A percentile compares a stretch with the other conserved stretches of the same genome.
Conservation (phyloP, 805 yeast genomes). For the Yarrowia sp. region DNA sequence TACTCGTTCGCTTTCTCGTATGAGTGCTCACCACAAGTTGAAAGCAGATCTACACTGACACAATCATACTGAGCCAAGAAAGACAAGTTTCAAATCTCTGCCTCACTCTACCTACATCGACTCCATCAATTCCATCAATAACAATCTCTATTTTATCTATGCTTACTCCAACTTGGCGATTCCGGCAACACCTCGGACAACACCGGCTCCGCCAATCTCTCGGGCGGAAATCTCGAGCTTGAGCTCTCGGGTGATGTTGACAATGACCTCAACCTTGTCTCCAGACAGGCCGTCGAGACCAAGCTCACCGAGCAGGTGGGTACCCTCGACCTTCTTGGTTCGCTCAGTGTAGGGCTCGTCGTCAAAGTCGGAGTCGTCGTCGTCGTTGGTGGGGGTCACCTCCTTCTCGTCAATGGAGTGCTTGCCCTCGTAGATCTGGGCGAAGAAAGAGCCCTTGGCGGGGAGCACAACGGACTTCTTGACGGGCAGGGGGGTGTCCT, state of each 20-base stretch:
- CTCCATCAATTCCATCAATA: not conserved
- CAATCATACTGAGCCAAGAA: no score
- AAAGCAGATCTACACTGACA: no score
- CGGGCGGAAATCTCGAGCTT: slow-evolving; percentile 59
- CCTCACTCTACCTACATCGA: no score
- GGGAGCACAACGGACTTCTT: slow-evolving; percentile 67
- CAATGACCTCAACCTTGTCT: slow-evolving; percentile 58
- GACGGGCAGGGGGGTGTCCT: slow-evolving; percentile 88
- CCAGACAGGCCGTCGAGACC: slow-evolving; percentile 68
- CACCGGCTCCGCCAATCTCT: slow-evolving; percentile 32
- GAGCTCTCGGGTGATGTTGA: slow-evolving; percentile 64
- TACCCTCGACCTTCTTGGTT: slow-evolving; percentile 70
- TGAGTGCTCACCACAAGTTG: no score
- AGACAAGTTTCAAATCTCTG: no score
- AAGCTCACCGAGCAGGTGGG: slow-evolving; percentile 71
- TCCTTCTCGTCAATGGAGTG: slow-evolving; percentile 54
- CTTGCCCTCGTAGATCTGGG: slow-evolving; percentile 82
- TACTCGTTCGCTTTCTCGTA: no score
- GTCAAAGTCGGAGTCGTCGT: slow-evolving; percentile 55
- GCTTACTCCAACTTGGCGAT: slow-evolving; percentile 22
- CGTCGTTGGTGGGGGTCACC: slow-evolving; percentile 58
- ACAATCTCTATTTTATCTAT: slow-evolving; percentile 3
- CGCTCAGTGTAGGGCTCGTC: slow-evolving; percentile 87
- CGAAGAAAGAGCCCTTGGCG: slow-evolving; percentile 57
- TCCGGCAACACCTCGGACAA: slow-evolving; percentile 32